A percentile compares a stretch with the other conserved stretches of the same genome.
Conservation (phyloP, 306 rosid species). For the Canavalia ensiformis region DNA sequence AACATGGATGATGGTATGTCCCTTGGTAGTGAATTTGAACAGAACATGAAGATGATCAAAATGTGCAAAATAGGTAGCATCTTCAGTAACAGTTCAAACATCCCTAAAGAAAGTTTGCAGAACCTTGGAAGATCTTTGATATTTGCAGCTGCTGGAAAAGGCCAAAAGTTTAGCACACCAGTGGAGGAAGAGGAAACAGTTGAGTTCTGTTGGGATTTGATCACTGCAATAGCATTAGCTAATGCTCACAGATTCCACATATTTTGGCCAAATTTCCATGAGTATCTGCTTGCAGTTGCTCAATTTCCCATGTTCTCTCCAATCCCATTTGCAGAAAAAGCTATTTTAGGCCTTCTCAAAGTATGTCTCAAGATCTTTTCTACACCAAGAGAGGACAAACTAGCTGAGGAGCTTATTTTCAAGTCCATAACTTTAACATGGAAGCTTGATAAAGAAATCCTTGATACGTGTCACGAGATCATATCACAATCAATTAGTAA, state of each 20-base stretch:
- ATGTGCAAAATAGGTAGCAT: slow-evolving; percentile 80
- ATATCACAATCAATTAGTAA: slow-evolving; percentile 67
- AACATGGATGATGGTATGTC: slow-evolving; percentile 67
- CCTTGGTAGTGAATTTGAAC: slow-evolving; percentile 84
- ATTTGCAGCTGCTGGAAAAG: slow-evolving; percentile 92
- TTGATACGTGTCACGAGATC: slow-evolving; percentile 71
- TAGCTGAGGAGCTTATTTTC: slow-evolving; percentile 81
- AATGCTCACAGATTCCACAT: slow-evolving; percentile 69
- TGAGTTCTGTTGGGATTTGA: slow-evolving; percentile 92
- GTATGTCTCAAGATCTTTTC: slow-evolving; percentile 70
- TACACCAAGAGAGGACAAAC: slow-evolving; percentile 60
- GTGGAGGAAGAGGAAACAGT: slow-evolving; percentile 94
- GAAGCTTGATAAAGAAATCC: slow-evolving; percentile 90
- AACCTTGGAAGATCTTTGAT: slow-evolving; percentile 82
- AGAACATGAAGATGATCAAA: slow-evolving; percentile 80
- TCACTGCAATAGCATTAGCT: slow-evolving; percentile 63
- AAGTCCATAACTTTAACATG: slow-evolving; percentile 90
- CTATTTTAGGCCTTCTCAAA: slow-evolving; percentile 68
- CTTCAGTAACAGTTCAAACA: slow-evolving; percentile 68
- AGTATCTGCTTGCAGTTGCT: slow-evolving; percentile 71
- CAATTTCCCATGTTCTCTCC: slow-evolving; percentile 92
- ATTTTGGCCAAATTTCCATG: slow-evolving; percentile 84
- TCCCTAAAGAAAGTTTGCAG: slow-evolving; percentile 72
- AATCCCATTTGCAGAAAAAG: slow-evolving; percentile 87
- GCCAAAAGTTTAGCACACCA: slow-evolving; percentile 91